Evolutionary conservation across 2,329 filamentous ascomycete species (phyloP).

Genomic region (Rutstroemia sp.): DNA sequence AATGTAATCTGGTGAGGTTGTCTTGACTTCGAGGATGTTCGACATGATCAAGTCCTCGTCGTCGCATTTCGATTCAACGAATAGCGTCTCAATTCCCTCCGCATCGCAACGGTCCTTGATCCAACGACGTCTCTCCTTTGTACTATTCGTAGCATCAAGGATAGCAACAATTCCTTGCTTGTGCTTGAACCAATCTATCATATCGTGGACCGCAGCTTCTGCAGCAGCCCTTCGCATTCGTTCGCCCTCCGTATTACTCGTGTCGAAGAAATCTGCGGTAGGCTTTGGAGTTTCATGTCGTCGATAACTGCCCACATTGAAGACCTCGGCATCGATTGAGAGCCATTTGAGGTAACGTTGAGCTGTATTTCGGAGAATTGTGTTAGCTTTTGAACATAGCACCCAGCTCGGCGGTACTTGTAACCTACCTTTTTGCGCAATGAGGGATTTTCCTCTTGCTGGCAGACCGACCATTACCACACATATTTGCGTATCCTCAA

Average conservation of each 20-base stretch:
- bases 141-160: constrained; percentile 94
- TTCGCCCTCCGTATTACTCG: constrained; percentile 82
- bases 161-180: constrained; percentile 82
- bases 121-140: constrained; percentile 83
- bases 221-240: constrained; percentile 80
- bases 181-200: constrained; percentile 84
- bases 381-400: neutral
- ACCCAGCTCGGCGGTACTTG: neutral
- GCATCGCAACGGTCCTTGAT: constrained; percentile 72
- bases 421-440: constrained; percentile 82
- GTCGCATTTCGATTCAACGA: constrained; percentile 96
- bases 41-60: constrained; percentile 95
- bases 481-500: constrained; percentile 92
- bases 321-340: constrained; percentile 85
- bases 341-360: constrained; percentile 96
- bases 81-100: constrained; percentile 81
- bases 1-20: constrained; percentile 87
- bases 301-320: constrained; percentile 96
- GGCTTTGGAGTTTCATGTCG: constrained; percentile 85
- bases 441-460: constrained; percentile 92
- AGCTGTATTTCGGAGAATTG: constrained; percentile 43
- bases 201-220: constrained; percentile 85
- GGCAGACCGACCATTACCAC: constrained; percentile 98
- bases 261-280: constrained; percentile 92
- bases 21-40: constrained; percentile 97